These are phyloP conservation scores for Chrysophaeum taylorii DNA, from an alignment of 352 stramenopile species.

Conservation along the genomic window DNA sequence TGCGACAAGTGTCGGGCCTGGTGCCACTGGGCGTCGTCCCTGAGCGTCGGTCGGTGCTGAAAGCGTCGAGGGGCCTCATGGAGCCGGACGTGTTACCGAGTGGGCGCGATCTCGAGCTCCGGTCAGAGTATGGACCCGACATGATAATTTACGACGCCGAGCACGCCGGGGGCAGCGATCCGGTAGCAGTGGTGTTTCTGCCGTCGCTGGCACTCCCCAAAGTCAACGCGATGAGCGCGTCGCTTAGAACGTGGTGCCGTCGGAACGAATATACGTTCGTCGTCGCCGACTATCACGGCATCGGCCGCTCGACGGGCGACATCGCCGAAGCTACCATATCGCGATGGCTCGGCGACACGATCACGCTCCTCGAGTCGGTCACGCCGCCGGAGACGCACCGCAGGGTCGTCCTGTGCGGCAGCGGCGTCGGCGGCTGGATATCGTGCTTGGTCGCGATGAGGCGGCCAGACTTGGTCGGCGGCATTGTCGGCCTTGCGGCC, in stretches of 20 bases:
- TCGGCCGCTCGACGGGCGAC: constrained; percentile 24
- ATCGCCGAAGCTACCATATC: constrained; percentile 12
- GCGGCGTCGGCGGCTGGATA: constrained; percentile 37
- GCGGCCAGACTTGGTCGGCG: constrained; percentile 32
- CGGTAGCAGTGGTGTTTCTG: constrained; percentile 23
- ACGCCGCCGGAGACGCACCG: constrained; percentile 15
- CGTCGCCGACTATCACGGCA: constrained; percentile 28
- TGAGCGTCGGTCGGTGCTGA: no score
- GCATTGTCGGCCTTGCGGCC: constrained; percentile 35
- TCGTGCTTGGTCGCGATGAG: constrained; percentile 30
- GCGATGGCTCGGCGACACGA: constrained; percentile 32
- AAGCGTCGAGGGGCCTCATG: no score
- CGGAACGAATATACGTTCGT: constrained; percentile 23
- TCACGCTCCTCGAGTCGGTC: constrained; percentile 31
- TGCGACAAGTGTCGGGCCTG: no score
- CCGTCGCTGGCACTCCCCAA: constrained; percentile 25
- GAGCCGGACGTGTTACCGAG: no score
- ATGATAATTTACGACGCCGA: constrained; percentile 3
- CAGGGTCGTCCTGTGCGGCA: constrained; percentile 29
- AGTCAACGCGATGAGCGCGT: constrained; percentile 23
- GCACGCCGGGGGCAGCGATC: not conserved
- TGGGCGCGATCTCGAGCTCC: no score
- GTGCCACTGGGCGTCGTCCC: no score
- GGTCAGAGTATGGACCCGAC: no score
- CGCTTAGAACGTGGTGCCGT: constrained; percentile 21